phyloP scores from a whole-genome alignment of 805 yeast genomes.

The Hanseniaspora jakobsenii region DNA sequence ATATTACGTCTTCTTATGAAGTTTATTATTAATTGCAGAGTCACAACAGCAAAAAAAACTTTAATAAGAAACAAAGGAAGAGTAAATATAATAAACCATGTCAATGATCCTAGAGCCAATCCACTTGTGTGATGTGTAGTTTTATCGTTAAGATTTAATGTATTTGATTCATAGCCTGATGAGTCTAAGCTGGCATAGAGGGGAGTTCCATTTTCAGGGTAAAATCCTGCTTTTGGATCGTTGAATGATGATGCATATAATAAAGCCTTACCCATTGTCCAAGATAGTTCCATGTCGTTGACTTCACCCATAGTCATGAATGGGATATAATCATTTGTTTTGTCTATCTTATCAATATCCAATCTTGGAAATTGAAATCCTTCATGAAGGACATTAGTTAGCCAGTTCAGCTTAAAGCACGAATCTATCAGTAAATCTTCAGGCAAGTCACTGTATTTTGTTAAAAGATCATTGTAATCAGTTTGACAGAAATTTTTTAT shows the following conservation, averaged over 20 bases:
- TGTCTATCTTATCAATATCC: conserved; percentile 35
- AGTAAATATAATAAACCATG: conserved; percentile 4
- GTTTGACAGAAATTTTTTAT: conserved; percentile 64
- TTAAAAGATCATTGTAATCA: conserved; percentile 54
- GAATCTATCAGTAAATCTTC: conserved; percentile 53
- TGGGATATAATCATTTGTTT: conserved; percentile 36
- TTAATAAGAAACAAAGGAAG: conserved; percentile 2
- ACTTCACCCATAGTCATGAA: conserved; percentile 75
- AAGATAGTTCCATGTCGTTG: conserved; percentile 75
- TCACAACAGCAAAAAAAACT: neutral
- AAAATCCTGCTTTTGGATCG: conserved; percentile 6
- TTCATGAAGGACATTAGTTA: conserved; percentile 74
- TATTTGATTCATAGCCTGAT: neutral
- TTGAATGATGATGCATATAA: conserved; percentile 63
- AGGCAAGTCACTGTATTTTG: conserved; percentile 47
- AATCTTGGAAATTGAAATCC: conserved; percentile 80
- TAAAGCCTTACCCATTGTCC: conserved; percentile 88
- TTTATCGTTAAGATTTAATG: too few relatives aligned
- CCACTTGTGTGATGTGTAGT: neutral
- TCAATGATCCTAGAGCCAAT: too few relatives aligned
- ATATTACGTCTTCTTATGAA: conserved; percentile 5
- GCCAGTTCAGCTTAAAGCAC: conserved; percentile 94
- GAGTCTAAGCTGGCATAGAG: neutral
- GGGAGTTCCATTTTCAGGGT: neutral
- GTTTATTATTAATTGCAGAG: conserved; percentile 3